These are phyloP conservation scores for Phialocephala subalpina DNA, from an alignment of 2,329 filamentous ascomycete species.

Conservation along the genomic window DNA sequence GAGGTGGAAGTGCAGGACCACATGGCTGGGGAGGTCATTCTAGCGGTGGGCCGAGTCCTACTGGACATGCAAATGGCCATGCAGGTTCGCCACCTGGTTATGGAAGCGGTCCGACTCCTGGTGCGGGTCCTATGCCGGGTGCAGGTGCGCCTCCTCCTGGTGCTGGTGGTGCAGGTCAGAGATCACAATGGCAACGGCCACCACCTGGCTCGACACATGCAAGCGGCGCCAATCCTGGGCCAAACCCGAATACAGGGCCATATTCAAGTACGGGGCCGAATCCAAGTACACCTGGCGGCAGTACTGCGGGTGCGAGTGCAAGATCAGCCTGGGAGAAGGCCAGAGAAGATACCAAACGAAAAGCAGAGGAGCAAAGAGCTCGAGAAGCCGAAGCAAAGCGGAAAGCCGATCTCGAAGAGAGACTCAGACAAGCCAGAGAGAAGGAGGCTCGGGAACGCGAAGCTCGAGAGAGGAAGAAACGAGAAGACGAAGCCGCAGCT, in stretches of 20 bases:
- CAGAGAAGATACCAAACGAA: slow-evolving; percentile 66
- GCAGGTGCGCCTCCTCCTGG: slow-evolving; percentile 25
- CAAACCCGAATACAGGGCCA: too few species aligned
- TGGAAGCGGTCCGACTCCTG: slow-evolving; percentile 35
- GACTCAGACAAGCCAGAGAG: slow-evolving; percentile 40
- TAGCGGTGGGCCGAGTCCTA: slow-evolving; percentile 28
- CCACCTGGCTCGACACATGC: slow-evolving; percentile 30
- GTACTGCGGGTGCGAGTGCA: slow-evolving; percentile 37
- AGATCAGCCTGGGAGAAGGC: slow-evolving; percentile 73
- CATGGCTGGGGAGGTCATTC: slow-evolving; percentile 16
- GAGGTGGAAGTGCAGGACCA: slow-evolving; percentile 32
- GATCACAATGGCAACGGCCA: slow-evolving; percentile 39
- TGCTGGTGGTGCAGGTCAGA: slow-evolving; percentile 29
- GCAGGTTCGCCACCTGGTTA: slow-evolving; percentile 25
- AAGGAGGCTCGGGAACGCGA: slow-evolving; percentile 50
- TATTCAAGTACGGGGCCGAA: slow-evolving; percentile 25
- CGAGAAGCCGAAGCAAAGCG: slow-evolving; percentile 19
- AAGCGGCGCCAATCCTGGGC: slow-evolving; percentile 31
- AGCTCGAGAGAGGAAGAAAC: slow-evolving; percentile 33
- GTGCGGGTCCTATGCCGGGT: slow-evolving; percentile 35
- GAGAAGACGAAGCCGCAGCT: slow-evolving; percentile 32
- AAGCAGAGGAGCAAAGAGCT: slow-evolving; percentile 18
- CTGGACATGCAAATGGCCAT: slow-evolving; percentile 30
- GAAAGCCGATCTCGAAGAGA: slow-evolving; percentile 32
- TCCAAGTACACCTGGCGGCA: slow-evolving; percentile 34